Percentiles rank a stretch among this genome's conserved stretches.
These are phyloP conservation scores for Lepraria neglecta DNA, from an alignment of 495 filamentous ascomycete genomes.

Conservation along the genomic window DNA sequence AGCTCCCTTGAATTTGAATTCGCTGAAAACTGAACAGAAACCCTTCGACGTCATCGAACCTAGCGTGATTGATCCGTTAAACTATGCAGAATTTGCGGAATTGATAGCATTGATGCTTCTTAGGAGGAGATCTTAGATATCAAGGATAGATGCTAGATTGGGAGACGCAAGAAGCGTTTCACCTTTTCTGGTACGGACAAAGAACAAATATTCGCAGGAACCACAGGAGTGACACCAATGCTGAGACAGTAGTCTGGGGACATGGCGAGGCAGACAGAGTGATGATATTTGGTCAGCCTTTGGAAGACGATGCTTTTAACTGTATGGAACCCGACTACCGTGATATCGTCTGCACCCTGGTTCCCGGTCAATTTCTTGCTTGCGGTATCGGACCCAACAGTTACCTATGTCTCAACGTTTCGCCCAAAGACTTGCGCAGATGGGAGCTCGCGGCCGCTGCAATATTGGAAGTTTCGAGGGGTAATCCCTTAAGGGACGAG, in stretches of 20 bases:
- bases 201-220: too few relatives aligned
- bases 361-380: neutral
- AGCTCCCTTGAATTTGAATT: neutral
- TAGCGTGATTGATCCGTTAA: neutral
- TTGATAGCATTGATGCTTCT: neutral
- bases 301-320: too few relatives aligned
- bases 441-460: neutral
- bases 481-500: neutral
- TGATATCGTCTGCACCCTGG: neutral
- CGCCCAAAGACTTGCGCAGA: neutral
- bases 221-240: too few relatives aligned
- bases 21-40: neutral
- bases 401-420: neutral
- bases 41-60: slow-evolving; percentile 8
- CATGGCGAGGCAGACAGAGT: too few relatives aligned
- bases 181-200: too few relatives aligned
- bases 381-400: slow-evolving; percentile 5
- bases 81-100: too few relatives aligned
- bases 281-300: too few relatives aligned
- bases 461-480: neutral
- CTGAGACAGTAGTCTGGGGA: too few relatives aligned
- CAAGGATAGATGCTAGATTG: too few relatives aligned
- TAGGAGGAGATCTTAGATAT: neutral
- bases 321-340: too few relatives aligned
- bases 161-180: accelerated